Percentiles rank a stretch among this genome's conserved stretches.
Evolutionary conservation across 2,329 filamentous ascomycete species (phyloP).

Genomic region (Dactylonectria macrodidyma): DNA sequence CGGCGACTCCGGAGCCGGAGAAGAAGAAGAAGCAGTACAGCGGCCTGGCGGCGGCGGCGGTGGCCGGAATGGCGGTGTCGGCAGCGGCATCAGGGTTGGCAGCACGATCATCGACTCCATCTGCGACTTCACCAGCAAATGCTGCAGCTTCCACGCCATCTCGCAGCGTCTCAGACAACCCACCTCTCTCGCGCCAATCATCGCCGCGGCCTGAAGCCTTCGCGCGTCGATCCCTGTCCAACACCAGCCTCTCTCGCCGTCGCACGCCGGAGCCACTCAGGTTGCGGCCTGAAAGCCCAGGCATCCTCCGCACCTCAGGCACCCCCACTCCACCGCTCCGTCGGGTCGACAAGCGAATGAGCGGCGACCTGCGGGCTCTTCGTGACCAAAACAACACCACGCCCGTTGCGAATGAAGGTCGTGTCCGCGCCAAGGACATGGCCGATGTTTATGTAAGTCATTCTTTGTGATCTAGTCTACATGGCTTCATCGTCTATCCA

Average conservation of each 20-base stretch:
- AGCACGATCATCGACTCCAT: constrained; percentile 30
- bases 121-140: too few relatives aligned
- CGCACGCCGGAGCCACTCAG: constrained; percentile 68
- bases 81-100: constrained; percentile 29
- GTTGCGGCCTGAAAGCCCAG: constrained; percentile 75
- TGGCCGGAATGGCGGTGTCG: constrained; percentile 26
- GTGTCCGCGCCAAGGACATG: constrained; percentile 88
- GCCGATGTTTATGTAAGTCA: constrained; percentile 93
- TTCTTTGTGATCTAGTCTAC: neutral
- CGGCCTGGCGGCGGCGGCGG: constrained; percentile 39
- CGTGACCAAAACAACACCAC: constrained; percentile 55
- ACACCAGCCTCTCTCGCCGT: constrained; percentile 66
- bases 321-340: constrained; percentile 78
- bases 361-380: constrained; percentile 76
- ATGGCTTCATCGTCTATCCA: neutral
- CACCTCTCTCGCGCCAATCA: constrained; percentile 38
- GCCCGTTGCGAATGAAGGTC: constrained; percentile 89
- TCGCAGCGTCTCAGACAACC: constrained; percentile 58
- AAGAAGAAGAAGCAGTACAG: constrained; percentile 51
- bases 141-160: constrained; percentile 32
- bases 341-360: constrained; percentile 76
- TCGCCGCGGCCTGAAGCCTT: constrained; percentile 44
- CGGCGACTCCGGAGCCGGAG: constrained; percentile 62
- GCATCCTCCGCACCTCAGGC: constrained; percentile 58
- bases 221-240: constrained; percentile 64